Evolutionary conservation across 257 asterid genomes (phyloP), one percentile per base, ranked within the genome.

Genomic region (Apocynum venetum): DNA sequence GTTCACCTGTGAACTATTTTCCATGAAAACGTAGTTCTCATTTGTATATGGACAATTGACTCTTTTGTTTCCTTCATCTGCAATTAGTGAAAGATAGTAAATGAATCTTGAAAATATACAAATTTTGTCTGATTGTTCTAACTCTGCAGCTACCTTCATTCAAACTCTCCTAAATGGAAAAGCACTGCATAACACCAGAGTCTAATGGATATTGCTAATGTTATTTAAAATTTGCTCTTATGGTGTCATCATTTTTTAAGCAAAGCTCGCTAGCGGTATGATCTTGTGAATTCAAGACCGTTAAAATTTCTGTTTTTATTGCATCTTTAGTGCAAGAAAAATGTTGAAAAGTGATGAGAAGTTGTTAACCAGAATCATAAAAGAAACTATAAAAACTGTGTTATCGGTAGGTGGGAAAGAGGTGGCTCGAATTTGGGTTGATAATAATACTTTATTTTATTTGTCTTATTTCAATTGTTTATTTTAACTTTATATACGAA

Each of bases 1-100:
- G 71, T 83, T 93, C 74, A 91, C 93, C 31, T 95, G 98, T 67
- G 99, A 95, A 86, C 82, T 95, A 64, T 78, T 89, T 82, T 94
- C 96, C 69, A 86, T 81, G 72, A 93, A 88, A 85, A 79, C 68
- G 52, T 91, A 89, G 87, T 55, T 48, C 65, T 76, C 63, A 70
- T 49, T 40, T 72, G 49, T 41, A 74, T n/a, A 74, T n/a, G 13
- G 55, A 51, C 49, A 41, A 53, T 25, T 13, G 15, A 46, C 17
- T 20, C 72, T n/a, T 13, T 40, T n/a, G 17, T 46, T 17, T 56
- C 8, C 61, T 73, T 13, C 19, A 25, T 31, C 15, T 20, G 66
- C 38, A 13, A 19, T 19, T 20, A 15, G 64, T n/a, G 65, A 13
- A 47, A 72, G 31, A n/a, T 49, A 0, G 70, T 40, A n/a, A 6